Evolutionary conservation across 257 asterid species (phyloP), one percentile per base, ranked within the genome.

Genomic region (Jasminum sambac): DNA sequence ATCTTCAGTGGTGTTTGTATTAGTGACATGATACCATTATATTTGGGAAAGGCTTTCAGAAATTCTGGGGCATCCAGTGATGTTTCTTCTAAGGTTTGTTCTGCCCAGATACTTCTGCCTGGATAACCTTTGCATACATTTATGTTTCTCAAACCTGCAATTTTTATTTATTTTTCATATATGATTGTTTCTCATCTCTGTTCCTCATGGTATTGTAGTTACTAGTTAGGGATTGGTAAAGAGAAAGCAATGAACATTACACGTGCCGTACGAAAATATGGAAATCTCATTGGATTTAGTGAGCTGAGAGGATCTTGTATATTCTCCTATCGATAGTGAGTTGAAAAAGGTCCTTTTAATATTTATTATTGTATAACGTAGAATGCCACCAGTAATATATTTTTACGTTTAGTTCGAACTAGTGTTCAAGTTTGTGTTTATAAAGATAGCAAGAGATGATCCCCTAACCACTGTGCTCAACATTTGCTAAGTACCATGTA

Each of bases 21-120:
- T 71, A 92, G 98, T 72, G 98, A 92, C 76, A 88, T 92, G 98
- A 79, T 92, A 80, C 98, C 98, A 67, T 90, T 92, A 84, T 89
- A 90, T 79, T 69, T 92, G 21, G 98, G 98, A 67, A 92, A 84
- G 70, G 58, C 88, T 65, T 86, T 92, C 82, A 82, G 85, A 72
- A 77, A 78, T 71, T 86, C 98, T 70, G 88, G 85, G 50, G 90
- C 89, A 57, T 82, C 96, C 39, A 79, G 78, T 67, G 92, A 92
- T 79, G 73, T 92, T 73, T 79, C 68, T 80, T 81, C 92, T 12
- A 88, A 88, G 98, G 98, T 92, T 69, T 82, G 89, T 67, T 72
- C 25, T 26, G 43, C 57, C 62, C 40, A 44, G 68, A 17, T 39
- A 42, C 64, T 42, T 80, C 48, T 37, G 55, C 64, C 50, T 46